Conservation (phyloP, 768 basidiomycete species). For the Termitomyces eurrhizus region DNA sequence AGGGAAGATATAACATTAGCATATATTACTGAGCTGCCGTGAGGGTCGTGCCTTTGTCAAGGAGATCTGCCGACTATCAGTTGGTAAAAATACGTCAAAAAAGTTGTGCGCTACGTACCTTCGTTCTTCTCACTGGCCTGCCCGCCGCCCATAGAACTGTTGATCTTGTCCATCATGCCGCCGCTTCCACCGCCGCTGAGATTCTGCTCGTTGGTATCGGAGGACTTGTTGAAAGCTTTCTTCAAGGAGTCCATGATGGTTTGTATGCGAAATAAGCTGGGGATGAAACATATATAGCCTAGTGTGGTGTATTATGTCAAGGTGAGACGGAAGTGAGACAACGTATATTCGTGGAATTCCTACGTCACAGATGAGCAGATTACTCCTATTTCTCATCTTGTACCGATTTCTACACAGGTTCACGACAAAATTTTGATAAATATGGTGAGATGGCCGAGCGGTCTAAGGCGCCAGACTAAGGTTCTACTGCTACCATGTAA, state of each 20-base stretch:
- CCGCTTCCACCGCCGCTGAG: background rate
- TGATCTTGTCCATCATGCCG: conserved; percentile 1
- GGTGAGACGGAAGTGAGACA: background rate
- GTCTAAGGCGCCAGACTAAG: conserved; percentile 77
- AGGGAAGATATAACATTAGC: background rate
- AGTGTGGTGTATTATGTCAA: background rate
- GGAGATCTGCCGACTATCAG: background rate
- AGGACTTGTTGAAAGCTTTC: background rate
- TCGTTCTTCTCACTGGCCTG: background rate
- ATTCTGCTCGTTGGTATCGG: background rate
- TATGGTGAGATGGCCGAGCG: conserved; percentile 67
- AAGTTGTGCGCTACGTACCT: background rate
- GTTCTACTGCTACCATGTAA: conserved; percentile 5
- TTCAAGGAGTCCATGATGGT: conserved; percentile 1
- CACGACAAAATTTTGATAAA: no score
- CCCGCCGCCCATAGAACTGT: background rate
- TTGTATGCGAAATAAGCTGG: background rate
- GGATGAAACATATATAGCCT: background rate
- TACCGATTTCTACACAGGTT: no score
- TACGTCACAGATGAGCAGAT: background rate
- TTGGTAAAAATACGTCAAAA: background rate
- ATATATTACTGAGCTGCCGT: background rate
- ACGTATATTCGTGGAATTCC: no score
- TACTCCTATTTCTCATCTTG: no score
- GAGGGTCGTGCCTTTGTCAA: conserved; percentile 1